Conservation (phyloP, 345 rosid genomes). For the Theobroma cacao region DNA sequence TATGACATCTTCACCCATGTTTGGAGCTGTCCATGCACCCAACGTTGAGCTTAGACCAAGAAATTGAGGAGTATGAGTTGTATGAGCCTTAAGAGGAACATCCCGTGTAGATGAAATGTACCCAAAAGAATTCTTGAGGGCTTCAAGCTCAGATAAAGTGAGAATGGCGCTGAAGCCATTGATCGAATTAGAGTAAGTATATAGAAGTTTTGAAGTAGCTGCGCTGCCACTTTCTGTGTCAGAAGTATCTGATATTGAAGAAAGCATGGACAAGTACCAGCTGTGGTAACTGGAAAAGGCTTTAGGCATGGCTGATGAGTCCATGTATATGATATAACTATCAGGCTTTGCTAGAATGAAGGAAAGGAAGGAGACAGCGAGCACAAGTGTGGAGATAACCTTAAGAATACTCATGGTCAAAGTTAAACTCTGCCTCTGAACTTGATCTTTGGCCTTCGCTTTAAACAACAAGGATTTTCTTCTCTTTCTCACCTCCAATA, state of each 20-base stretch:
- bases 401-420: constrained; percentile 25
- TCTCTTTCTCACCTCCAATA: too few species aligned
- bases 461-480: too few species aligned
- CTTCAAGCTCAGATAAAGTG: background rate
- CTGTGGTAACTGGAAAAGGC: constrained; percentile 27
- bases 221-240: background rate
- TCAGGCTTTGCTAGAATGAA: constrained; percentile 11
- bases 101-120: constrained; percentile 13
- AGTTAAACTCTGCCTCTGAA: background rate
- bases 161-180: constrained; percentile 6
- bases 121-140: background rate
- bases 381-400: background rate
- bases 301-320: constrained; percentile 23
- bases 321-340: constrained; percentile 30
- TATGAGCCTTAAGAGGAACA: constrained; percentile 36
- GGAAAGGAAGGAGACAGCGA: constrained; percentile 12
- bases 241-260: constrained; percentile 10
- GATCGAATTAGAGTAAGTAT: background rate
- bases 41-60: constrained; percentile 29
- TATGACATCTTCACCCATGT: constrained; percentile 28
- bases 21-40: constrained; percentile 33
- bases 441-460: background rate
- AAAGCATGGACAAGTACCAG: constrained; percentile 32
- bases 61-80: constrained; percentile 37
- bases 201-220: constrained; percentile 15